phyloP scores from a whole-genome alignment of 1,284 basidiomycete genomes.

The Ceratobasidium papillatum region DNA sequence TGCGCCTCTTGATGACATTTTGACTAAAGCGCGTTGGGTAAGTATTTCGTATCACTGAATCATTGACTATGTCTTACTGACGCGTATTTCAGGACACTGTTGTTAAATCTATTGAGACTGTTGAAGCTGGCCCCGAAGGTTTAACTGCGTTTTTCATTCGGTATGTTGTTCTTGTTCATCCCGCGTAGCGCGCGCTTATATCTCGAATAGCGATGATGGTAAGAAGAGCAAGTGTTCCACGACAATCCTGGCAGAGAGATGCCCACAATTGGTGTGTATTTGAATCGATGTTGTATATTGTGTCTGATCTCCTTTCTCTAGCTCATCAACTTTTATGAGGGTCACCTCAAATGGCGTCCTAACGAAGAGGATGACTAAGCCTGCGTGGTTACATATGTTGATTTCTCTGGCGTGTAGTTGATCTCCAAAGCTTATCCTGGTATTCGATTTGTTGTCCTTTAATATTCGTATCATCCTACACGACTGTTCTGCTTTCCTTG shows the following conservation, averaged over 20 bases:
- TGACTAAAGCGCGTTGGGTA: constrained; percentile 30
- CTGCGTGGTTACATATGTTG: neutral
- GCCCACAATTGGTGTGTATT: constrained; percentile 16
- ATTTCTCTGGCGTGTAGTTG: neutral
- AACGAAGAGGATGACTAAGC: constrained; percentile 4
- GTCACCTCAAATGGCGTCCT: constrained; percentile 41
- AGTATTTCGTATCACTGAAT: neutral
- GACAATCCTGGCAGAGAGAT: constrained; percentile 16
- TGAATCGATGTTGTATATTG: neutral
- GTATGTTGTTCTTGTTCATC: neutral
- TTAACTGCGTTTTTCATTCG: constrained; percentile 20
- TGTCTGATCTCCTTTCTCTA: constrained; percentile 10
- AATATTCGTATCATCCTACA: neutral
- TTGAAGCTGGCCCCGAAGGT: neutral
- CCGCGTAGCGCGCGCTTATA: neutral
- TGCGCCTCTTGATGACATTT: constrained; percentile 14
- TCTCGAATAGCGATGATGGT: neutral
- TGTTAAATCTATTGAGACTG: constrained; percentile 31
- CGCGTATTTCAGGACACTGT: neutral
- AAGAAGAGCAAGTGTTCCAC: constrained; percentile 14
- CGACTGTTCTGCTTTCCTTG: neutral
- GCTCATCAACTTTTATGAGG: constrained; percentile 41
- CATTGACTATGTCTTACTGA: neutral
- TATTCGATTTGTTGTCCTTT: constrained; percentile 6
- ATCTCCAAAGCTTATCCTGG: neutral